Conservation (phyloP, 2,329 filamentous ascomycete genomes). For the Fusarium begoniae region DNA sequence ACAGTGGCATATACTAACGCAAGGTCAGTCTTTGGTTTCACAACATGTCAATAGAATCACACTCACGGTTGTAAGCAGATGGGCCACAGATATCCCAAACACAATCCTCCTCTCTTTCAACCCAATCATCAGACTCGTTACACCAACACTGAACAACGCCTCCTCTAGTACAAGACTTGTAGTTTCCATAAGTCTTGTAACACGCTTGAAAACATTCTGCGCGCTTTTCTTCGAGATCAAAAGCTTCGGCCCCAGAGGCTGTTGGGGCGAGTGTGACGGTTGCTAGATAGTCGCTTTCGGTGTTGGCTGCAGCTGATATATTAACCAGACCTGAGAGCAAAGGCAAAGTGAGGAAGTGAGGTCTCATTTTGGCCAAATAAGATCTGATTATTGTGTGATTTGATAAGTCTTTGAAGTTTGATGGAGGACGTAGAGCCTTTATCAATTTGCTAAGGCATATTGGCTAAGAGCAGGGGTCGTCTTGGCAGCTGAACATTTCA, state of each 20-base stretch:
- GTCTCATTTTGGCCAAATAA: not conserved
- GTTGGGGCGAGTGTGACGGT: not conserved
- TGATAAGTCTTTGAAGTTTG: fast-evolving
- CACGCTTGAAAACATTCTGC: slow-evolving; percentile 11
- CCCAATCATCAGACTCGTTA: slow-evolving; percentile 2
- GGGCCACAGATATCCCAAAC: slow-evolving; percentile 7
- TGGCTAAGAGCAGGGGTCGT: not conserved
- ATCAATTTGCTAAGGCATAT: not conserved
- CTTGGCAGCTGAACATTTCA: not conserved
- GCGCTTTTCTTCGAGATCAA: not conserved
- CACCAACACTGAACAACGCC: slow-evolving; percentile 10
- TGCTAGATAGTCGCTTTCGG: not conserved
- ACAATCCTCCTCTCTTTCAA: slow-evolving; percentile 14
- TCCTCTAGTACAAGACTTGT: not conserved
- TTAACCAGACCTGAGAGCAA: not conserved
- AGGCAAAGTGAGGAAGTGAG: fast-evolving
- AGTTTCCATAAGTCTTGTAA: slow-evolving; percentile 8
- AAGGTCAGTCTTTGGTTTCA: not conserved
- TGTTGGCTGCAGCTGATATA: not conserved
- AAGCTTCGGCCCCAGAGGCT: not conserved
- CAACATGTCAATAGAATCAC: fast-evolving
- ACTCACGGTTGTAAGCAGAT: slow-evolving; percentile 18
- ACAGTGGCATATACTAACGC: not conserved
- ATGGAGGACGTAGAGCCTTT: not conserved
- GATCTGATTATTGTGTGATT: fast-evolving